Evolutionary conservation across 2,329 filamentous ascomycete genomes (phyloP).

Genomic region (Colletotrichum liaoningense): DNA sequence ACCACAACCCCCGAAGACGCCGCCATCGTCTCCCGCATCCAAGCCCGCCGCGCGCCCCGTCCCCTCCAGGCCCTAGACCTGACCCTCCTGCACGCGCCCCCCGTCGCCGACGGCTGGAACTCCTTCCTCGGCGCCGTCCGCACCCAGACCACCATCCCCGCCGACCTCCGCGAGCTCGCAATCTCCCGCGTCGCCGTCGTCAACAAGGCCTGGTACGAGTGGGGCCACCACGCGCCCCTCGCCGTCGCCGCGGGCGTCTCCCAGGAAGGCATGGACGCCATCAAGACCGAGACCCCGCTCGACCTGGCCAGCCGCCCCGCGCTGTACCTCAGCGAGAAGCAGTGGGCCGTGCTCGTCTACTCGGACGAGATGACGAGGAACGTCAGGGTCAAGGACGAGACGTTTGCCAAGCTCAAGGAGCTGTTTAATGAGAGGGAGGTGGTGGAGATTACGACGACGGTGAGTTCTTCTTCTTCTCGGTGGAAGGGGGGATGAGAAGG

Average conservation of each 20-base stretch:
- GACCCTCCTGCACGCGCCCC: conserved; percentile 78
- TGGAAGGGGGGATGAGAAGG: not conserved
- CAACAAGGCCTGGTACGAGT: conserved; percentile 88
- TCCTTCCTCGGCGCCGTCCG: conserved; percentile 73
- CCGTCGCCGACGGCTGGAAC: conserved; percentile 83
- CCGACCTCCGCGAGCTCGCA: conserved; percentile 77
- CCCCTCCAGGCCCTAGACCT: conserved; percentile 82
- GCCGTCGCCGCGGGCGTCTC: conserved; percentile 68
- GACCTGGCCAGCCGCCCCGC: conserved; percentile 42
- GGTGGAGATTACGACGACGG: conserved; percentile 83
- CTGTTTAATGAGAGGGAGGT: conserved; percentile 77
- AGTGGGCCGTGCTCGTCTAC: conserved; percentile 78
- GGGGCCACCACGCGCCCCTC: conserved; percentile 81
- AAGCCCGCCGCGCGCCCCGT: conserved; percentile 73
- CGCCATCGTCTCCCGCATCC: conserved; percentile 72
- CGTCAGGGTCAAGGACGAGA: conserved; percentile 75
- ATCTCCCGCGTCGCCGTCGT: conserved; percentile 85
- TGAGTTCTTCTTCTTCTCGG: conserved; percentile 47
- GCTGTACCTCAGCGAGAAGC: conserved; percentile 63
- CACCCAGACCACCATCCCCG: conserved; percentile 61
- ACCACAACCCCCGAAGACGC: conserved; percentile 57
- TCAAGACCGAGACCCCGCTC: conserved; percentile 48
- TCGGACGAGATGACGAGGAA: conserved; percentile 86
- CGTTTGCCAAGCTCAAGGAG: conserved; percentile 72
- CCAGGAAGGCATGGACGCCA: conserved; percentile 58